Base-by-base conservation (phyloP, 2,329 filamentous ascomycete species). In the Boeremia exigua region DNA sequence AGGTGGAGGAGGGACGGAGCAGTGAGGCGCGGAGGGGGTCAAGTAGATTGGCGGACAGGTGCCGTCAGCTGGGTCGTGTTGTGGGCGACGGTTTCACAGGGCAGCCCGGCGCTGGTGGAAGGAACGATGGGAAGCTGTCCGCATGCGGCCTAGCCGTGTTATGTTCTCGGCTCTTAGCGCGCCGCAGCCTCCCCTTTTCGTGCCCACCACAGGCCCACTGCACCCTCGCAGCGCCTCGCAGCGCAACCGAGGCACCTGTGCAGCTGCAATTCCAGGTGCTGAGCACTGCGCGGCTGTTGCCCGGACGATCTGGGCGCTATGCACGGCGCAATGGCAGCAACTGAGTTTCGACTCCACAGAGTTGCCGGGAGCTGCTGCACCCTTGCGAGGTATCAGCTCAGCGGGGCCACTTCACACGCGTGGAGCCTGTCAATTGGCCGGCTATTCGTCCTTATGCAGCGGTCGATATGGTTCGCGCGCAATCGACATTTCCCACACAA, bases 1-100 rank as follows among this genome's bases (percentile, higher is more conserved):
- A 59, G 65, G 67, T 69, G 72, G 68, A 72, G 67, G 66, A 71
- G 65, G 61, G 69, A 72, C 59, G 69, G 65, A 67, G 65, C 65
- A 69, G 63, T 63, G 61, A 63, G 54, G 63, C 61, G 67, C 56
- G 68, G 53, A 67, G 66, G 65, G 68, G 64, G 66, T 68, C 63
- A 75, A 71, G 71, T 71, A 75, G 65, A 64, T 63, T 67, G 54
- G 68, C 67, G 62, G 70, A 64, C 53, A 63, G 64, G 61, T 54
- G 59, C 60, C 61, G 48, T 66, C 60, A 61, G 62, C 57, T 58
- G 60, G 60, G 59, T 61, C 56, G 57, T 68, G 63, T 66, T 68
- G 69, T 67, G 66, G 62, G 56, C 54, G 48, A 60, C 61, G 54
- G 62, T 68, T 63, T 64, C 58, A 55, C 53, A 56, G 54, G 58